Evolutionary conservation across 2,329 filamentous ascomycete species (phyloP), one percentile per base, ranked within the genome.

Genomic region (Arthrocladium fulminans): DNA sequence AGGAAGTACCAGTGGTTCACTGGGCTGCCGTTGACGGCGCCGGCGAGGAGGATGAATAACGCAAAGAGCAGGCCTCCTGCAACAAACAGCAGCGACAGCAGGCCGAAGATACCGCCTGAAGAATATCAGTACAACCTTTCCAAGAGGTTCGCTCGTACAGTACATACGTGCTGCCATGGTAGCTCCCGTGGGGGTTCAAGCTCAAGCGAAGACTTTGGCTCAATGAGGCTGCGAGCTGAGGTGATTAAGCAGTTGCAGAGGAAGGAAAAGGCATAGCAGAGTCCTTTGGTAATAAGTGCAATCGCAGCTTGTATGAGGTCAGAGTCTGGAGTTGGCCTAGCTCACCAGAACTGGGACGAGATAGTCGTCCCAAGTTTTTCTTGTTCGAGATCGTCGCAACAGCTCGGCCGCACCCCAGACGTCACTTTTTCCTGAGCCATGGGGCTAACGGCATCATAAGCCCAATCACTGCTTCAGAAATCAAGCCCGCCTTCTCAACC

Each of bases 1-100:
- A 97, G 79, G 73, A 96, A 95, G 69, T 88, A 96, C 55, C 88
- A 88, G 51, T 81, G 71, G 65, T 84, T 79, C 48, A 94, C 72
- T 1, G 82, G 81, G 12, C 60, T 69, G 37, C 61, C 63, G 59
- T 79, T 70, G 49, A 70, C 67, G 25, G 70, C 72, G 51, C 82
- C 82, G 35, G 75, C 80, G 38, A 86, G 71, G 43, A 86, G 70
- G 54, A 81, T 76, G 57, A 86, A 73, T 65, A 85, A 77, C 57
- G 83, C 75, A 54, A 86, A 65, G 23, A 85, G 66, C 45, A 83
- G 69, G 46, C 79, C 75, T 38, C 73, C 79, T 39, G 76, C 79
- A 53, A 81, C 72, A 53, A 85, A 69, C 57, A 84, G 65, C 50
- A 84, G 69, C 62, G 80, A 80, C 41, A 73, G 53, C 40, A 79